A percentile compares a stretch with the other conserved stretches of the same genome.
These are phyloP conservation scores for Craspedostauros australis DNA, from an alignment of 108 stramenopile species.

Conservation along the genomic window DNA sequence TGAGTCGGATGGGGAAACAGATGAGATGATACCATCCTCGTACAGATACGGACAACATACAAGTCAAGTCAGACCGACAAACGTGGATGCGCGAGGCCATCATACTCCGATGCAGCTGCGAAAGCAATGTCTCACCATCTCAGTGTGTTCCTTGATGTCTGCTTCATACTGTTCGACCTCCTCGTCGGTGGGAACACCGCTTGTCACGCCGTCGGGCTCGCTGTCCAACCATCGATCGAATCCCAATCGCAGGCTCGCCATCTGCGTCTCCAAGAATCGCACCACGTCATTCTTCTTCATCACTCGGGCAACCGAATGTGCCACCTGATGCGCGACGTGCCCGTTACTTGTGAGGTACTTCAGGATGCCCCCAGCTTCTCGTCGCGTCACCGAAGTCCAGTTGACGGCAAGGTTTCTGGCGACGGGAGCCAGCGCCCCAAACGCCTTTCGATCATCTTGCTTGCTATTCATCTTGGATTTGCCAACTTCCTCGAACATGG, in stretches of 20 bases:
- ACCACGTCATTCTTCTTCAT: slow-evolving; percentile 75
- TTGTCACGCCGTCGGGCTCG: slow-evolving; percentile 61
- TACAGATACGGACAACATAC: background rate
- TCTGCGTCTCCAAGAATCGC: slow-evolving; percentile 78
- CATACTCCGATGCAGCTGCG: background rate
- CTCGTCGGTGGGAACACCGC: slow-evolving; percentile 60
- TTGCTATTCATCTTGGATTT: no score
- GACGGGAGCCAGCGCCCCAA: slow-evolving; percentile 57
- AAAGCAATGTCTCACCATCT: slow-evolving; percentile 15
- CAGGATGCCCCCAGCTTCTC: slow-evolving; percentile 72
- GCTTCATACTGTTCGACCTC: slow-evolving; percentile 60
- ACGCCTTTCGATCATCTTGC: no score
- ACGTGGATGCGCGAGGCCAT: background rate
- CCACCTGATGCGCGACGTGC: slow-evolving; percentile 35
- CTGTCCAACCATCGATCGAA: slow-evolving; percentile 73
- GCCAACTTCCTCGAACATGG: no score
- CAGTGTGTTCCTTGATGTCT: slow-evolving; percentile 44
- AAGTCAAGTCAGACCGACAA: background rate
- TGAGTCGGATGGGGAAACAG: no score
- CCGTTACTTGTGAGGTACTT: slow-evolving; percentile 53
- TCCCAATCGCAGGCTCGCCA: slow-evolving; percentile 68
- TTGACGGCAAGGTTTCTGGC: slow-evolving; percentile 48
- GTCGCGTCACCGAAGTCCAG: slow-evolving; percentile 66
- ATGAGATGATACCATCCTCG: no score
- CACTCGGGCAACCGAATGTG: slow-evolving; percentile 29